A percentile compares a stretch with the other conserved stretches of the same genome.
phyloP scores from a whole-genome alignment of 176 grass and related monocot genomes.

The Lolium perenne region DNA sequence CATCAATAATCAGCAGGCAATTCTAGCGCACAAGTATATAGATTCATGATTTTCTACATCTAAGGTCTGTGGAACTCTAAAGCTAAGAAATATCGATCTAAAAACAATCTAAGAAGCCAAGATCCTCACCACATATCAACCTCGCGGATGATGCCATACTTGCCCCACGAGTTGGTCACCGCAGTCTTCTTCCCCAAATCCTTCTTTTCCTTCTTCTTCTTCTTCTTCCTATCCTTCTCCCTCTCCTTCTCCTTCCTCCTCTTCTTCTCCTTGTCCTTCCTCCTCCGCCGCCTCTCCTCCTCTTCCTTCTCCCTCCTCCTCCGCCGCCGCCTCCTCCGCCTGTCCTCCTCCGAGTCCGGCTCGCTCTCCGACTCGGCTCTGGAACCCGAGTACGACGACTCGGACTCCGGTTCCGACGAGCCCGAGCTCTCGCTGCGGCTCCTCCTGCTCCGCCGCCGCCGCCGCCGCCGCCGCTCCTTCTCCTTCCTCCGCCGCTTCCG shows the following conservation, averaged over 20 bases:
- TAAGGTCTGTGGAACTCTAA: neutral
- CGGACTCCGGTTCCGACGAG: slow-evolving; percentile 53
- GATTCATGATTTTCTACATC: neutral
- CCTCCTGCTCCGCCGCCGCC: slow-evolving; percentile 42
- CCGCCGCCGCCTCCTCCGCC: slow-evolving; percentile 47
- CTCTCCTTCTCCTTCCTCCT: slow-evolving; percentile 45
- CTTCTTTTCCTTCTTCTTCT: slow-evolving; percentile 48
- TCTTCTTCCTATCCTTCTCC: slow-evolving; percentile 30
- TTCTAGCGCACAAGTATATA: neutral
- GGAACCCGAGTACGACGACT: slow-evolving; percentile 68
- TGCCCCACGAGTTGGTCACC: slow-evolving; percentile 92
- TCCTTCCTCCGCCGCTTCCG: slow-evolving; percentile 63
- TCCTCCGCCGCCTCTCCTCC: slow-evolving; percentile 51
- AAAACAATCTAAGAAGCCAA: neutral
- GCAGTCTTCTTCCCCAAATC: slow-evolving; percentile 71
- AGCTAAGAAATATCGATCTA: slow-evolving; percentile 17
- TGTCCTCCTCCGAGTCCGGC: slow-evolving; percentile 60
- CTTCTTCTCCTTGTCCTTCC: slow-evolving; percentile 44
- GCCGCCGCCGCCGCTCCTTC: slow-evolving; percentile 51
- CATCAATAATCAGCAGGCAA: neutral
- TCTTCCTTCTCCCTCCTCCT: slow-evolving; percentile 63
- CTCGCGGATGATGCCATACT: slow-evolving; percentile 95
- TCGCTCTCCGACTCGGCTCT: slow-evolving; percentile 62
- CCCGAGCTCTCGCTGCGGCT: slow-evolving; percentile 63
- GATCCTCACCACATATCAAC: slow-evolving; percentile 88